Evolutionary conservation across 2,329 filamentous ascomycete genomes (phyloP).

Genomic region (Ascocoryne sarcoides): DNA sequence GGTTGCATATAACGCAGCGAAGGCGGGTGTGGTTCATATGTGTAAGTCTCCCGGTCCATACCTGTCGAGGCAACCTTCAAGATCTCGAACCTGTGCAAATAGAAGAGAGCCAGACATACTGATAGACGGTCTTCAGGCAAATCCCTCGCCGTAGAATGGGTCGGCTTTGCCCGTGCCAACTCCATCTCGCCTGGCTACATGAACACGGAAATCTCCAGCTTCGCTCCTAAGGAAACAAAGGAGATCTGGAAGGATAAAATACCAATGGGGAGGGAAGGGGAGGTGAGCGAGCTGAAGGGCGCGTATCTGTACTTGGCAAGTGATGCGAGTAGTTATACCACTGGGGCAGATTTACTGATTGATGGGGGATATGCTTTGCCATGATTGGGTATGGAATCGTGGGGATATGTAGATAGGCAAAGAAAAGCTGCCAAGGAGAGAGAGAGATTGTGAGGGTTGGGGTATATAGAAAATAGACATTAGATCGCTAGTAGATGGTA

Average conservation of each 20-base stretch:
- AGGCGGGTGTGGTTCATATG: conserved; percentile 53
- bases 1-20: conserved; percentile 64
- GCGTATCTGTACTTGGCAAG: conserved; percentile 74
- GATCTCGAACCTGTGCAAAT: no score
- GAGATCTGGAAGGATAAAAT: conserved; percentile 69
- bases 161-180: conserved; percentile 64
- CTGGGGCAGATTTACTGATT: conserved; percentile 63
- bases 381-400: no score
- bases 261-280: conserved; percentile 69
- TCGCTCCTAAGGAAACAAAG: conserved; percentile 57
- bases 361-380: conserved; percentile 63
- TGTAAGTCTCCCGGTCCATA: conserved; percentile 35
- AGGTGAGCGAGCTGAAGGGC: conserved; percentile 68
- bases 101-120: no score
- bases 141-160: conserved; percentile 69
- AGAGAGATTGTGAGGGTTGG: no score
- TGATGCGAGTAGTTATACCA: conserved; percentile 77
- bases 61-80: neutral
- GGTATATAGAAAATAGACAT: no score
- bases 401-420: no score
- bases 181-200: conserved; percentile 69
- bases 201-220: conserved; percentile 61
- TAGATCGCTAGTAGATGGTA: no score
- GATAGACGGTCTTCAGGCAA: no score
- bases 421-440: no score